These are phyloP conservation scores for Tricholoma furcatifolium DNA, from an alignment of 768 basidiomycete species.

Conservation along the genomic window DNA sequence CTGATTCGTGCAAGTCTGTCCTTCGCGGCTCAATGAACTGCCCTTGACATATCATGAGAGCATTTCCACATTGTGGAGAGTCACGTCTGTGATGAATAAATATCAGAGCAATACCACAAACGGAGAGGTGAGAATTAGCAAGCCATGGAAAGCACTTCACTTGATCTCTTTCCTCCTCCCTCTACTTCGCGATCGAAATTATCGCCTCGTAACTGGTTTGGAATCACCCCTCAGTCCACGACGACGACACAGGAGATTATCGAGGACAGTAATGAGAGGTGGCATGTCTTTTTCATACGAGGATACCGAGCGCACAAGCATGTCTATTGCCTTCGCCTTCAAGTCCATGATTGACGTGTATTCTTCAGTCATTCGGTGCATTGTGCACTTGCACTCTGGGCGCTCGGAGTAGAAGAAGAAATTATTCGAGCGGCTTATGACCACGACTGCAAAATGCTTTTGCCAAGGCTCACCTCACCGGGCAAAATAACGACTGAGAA, in stretches of 20 bases:
- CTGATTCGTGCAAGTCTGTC: not conserved
- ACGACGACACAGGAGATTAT: slow-evolving; percentile 28
- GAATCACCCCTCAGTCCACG: slow-evolving; percentile 32
- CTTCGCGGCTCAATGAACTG: not conserved
- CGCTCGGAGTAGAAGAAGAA: slow-evolving; percentile 19
- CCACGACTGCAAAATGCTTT: slow-evolving; percentile 27
- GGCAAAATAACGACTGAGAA: slow-evolving; percentile 42
- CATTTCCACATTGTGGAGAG: not conserved
- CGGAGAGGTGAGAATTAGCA: not conserved
- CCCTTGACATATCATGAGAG: not conserved
- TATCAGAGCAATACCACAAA: too few relatives aligned
- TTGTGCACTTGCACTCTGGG: slow-evolving; percentile 24
- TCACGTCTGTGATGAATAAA: too few relatives aligned
- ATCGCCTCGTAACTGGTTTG: slow-evolving; percentile 30
- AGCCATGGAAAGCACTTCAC: not conserved
- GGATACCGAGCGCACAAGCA: slow-evolving; percentile 48
- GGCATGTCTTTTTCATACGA: slow-evolving; percentile 50
- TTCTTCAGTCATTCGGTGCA: slow-evolving; percentile 25
- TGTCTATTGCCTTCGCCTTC: not conserved
- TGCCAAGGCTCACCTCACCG: slow-evolving; percentile 37
- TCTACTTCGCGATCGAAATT: slow-evolving; percentile 21
- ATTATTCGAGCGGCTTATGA: slow-evolving; percentile 35
- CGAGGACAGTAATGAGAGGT: slow-evolving; percentile 46
- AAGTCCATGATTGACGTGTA: not conserved
- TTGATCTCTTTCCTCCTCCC: slow-evolving; percentile 29